These are phyloP conservation scores for Chalciporus sphaerocephalus DNA, from an alignment of 768 basidiomycete genomes.

Conservation along the genomic window DNA sequence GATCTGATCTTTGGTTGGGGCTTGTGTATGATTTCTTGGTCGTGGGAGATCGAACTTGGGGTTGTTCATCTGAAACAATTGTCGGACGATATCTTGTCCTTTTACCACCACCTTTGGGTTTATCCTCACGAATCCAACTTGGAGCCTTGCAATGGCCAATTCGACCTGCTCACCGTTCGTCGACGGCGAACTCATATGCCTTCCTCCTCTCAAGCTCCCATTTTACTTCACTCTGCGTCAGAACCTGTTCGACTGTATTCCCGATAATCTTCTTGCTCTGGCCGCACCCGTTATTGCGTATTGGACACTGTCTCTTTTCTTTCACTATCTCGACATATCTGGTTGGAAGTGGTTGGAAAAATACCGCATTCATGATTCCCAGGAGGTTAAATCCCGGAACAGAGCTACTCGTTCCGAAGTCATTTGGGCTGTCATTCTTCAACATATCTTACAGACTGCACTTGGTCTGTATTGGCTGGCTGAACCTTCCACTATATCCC, in stretches of 20 bases:
- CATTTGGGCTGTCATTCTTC: conserved; percentile 73
- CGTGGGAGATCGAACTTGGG: no score
- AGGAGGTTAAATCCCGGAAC: conserved; percentile 73
- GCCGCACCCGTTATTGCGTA: conserved; percentile 76
- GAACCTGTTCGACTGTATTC: conserved; percentile 49
- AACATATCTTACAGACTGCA: conserved; percentile 80
- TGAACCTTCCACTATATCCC: conserved; percentile 32
- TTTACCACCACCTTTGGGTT: not conserved
- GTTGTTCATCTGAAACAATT: not conserved
- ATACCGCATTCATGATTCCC: conserved; percentile 84
- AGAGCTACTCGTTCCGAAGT: conserved; percentile 69
- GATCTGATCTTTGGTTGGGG: no score
- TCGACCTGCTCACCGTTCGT: conserved; percentile 31
- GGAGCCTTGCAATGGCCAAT: conserved; percentile 31
- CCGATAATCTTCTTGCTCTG: conserved; percentile 71
- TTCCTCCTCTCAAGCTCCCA: conserved; percentile 36
- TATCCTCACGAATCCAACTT: conserved; percentile 7
- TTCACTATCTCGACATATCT: conserved; percentile 77
- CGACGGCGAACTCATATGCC: conserved; percentile 37
- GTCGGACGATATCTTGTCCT: not conserved
- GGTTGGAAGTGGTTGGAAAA: conserved; percentile 74
- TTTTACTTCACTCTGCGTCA: conserved; percentile 52
- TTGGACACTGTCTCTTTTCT: conserved; percentile 77
- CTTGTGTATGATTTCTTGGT: no score
- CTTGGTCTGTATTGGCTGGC: conserved; percentile 69